Conservation (phyloP, 2,329 filamentous ascomycete species). For the Aspergillus fumigatiaffinis region DNA sequence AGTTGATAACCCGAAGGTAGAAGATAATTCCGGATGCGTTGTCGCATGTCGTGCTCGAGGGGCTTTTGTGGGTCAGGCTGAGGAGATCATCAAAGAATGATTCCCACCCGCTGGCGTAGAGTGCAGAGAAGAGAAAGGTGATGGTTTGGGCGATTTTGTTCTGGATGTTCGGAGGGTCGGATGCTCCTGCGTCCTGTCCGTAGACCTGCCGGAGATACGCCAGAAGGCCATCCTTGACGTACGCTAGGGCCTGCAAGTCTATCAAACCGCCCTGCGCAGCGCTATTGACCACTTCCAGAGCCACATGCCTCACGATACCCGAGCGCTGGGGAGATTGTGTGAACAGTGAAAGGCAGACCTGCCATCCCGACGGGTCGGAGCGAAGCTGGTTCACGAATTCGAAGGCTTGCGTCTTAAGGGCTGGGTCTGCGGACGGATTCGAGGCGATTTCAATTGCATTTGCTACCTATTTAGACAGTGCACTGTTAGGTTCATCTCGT, state of each 20-base stretch:
- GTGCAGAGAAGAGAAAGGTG: constrained; percentile 83
- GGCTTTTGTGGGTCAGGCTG: constrained; percentile 62
- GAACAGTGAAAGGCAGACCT: constrained; percentile 83
- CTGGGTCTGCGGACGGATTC: constrained; percentile 70
- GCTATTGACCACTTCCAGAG: constrained; percentile 89
- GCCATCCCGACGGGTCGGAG: constrained; percentile 80
- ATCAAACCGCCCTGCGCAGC: constrained; percentile 77
- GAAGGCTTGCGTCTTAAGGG: constrained; percentile 71
- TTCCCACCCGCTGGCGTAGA: constrained; percentile 84
- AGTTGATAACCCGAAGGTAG: constrained; percentile 82
- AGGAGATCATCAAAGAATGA: constrained; percentile 89
- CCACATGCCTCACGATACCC: constrained; percentile 83
- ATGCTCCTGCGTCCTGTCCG: constrained; percentile 51
- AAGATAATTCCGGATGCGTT: constrained; percentile 75
- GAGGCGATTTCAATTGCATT: constrained; percentile 94
- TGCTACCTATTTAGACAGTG: constrained; percentile 62
- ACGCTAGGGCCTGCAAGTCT: constrained; percentile 66
- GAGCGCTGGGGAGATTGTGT: constrained; percentile 69
- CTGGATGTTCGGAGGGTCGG: constrained; percentile 75
- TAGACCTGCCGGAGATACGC: constrained; percentile 77
- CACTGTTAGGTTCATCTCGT: constrained; percentile 13
- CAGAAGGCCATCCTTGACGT: constrained; percentile 77
- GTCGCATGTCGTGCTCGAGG: constrained; percentile 55
- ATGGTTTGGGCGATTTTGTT: constrained; percentile 97
- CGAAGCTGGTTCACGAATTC: constrained; percentile 66